Base-by-base conservation (phyloP, 1,284 basidiomycete genomes). In the Sporisorium scitamineum region DNA sequence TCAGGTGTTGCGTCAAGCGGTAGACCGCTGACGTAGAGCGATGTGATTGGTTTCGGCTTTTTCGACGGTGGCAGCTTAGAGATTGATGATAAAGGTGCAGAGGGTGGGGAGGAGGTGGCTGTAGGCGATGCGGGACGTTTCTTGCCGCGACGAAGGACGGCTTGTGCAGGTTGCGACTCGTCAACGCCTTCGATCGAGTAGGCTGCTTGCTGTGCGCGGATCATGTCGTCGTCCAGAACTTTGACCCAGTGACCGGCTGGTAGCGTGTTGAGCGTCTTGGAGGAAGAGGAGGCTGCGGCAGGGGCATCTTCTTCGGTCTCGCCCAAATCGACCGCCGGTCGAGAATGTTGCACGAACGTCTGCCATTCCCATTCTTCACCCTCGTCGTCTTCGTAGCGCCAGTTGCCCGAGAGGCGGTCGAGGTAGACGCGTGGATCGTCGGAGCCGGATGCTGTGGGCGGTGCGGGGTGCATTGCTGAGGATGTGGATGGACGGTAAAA, bases 301-400 rank as follows among this genome's bases (percentile, higher is more conserved):
- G 52, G 29, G 2, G 41, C 37, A 10, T 76, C 69, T 5, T 74
- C 72, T 42, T 66, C 68, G 18, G 63, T 57, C 24, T 62, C 61
- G 39, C 47, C 58, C 27, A 47, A 14, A 39, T 62, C 71, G 9
- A 64, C 45, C 8, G 51, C 45, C 6, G 53, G 48, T 7, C 65
- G 60, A 18, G 54, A n/a, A 47, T 58, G 63, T 20, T 64, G 53
- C 16, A 59, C 16, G n/a, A 64, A 60, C 20, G 72, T 24, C 48
- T 94, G 91, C 88, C 93, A 99, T 86, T 99, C 95, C 84, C 93
- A 90, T 85, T 97, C 95, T 29, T 89, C 87, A 14, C 93, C 94
- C 71, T 85, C 76, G 2, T 94, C 91, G 26, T 78, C 91, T 85
- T 99, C 96, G 82, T 92, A 92, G 58, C 91, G 90, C 93, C 94